Conservation (phyloP, 2,329 filamentous ascomycete species). For the Diplodia corticola region DNA sequence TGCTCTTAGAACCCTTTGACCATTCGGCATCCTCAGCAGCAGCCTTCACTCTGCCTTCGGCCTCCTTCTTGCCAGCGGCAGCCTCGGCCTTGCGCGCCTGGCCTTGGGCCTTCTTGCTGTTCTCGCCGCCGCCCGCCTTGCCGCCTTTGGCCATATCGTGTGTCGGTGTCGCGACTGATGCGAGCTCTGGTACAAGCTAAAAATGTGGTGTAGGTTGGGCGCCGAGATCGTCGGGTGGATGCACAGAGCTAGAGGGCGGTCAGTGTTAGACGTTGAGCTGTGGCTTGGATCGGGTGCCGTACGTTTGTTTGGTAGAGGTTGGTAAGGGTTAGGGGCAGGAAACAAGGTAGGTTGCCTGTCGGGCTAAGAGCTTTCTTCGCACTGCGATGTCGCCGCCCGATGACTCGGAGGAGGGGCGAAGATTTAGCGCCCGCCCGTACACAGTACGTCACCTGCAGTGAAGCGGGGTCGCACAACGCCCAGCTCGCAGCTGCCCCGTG, state of each 20-base stretch:
- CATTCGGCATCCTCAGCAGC: constrained; percentile 74
- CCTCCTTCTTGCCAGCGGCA: constrained; percentile 76
- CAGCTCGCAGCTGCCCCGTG: background rate
- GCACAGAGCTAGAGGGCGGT: background rate
- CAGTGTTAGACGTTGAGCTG: background rate
- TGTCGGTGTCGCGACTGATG: background rate
- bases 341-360: background rate
- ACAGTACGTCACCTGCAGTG: too few species aligned
- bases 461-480: constrained; percentile 14
- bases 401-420: constrained; percentile 18
- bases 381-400: constrained; percentile 20
- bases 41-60: constrained; percentile 63
- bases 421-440: background rate
- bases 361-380: constrained; percentile 17
- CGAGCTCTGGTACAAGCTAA: background rate
- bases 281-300: constrained; percentile 1
- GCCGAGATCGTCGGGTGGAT: background rate
- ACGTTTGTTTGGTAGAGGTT: background rate
- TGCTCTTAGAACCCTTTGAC: constrained; percentile 82
- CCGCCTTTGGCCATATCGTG: constrained; percentile 62
- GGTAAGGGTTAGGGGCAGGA: background rate
- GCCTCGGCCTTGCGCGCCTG: constrained; percentile 91
- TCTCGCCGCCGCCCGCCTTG: constrained; percentile 57
- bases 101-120: constrained; percentile 84
- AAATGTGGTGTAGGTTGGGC: constrained; percentile 2